Percentiles rank a stretch among this genome's conserved stretches.
Evolutionary conservation across 768 basidiomycete species (phyloP).

Genomic region (Paxillus rubicundulus): DNA sequence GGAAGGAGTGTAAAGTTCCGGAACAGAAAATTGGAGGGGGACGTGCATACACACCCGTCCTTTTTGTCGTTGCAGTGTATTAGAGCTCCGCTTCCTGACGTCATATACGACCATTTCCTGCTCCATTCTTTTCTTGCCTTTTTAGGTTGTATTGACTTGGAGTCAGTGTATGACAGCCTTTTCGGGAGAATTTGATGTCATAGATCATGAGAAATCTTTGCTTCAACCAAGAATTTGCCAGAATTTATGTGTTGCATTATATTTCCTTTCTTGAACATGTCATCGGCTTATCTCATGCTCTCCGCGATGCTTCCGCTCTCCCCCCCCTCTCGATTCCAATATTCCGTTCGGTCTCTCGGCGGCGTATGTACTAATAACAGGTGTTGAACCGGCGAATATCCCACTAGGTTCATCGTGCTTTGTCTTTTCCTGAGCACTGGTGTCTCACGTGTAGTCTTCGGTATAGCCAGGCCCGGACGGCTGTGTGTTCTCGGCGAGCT

Average conservation of each 20-base stretch:
- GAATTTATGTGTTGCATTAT: neutral
- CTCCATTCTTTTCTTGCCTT: conserved; percentile 10
- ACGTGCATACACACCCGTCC: conserved; percentile 19
- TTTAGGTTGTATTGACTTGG: conserved; percentile 3
- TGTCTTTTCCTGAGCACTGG: conserved; percentile 50
- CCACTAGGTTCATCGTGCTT: conserved; percentile 61
- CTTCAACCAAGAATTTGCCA: neutral
- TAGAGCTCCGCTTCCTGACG: conserved; percentile 36
- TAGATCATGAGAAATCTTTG: neutral
- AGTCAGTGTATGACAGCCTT: neutral
- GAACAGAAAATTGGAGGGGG: conserved; percentile 5
- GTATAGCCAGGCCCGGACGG: conserved; percentile 46
- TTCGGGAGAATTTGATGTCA: neutral
- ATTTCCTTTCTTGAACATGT: conserved; percentile 3
- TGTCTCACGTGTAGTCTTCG: conserved; percentile 42
- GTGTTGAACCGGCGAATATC: conserved; percentile 75
- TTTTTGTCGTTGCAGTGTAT: conserved; percentile 30
- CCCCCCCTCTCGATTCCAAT: conserved; percentile 35
- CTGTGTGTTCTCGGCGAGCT: conserved; percentile 25
- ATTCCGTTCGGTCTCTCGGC: conserved; percentile 45
- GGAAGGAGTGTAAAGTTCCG: neutral
- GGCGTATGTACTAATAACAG: conserved; percentile 67
- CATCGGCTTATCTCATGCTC: conserved; percentile 4
- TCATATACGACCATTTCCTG: conserved; percentile 18
- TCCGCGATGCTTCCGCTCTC: conserved; percentile 3